Evolutionary conservation across 2,329 filamentous ascomycete genomes (phyloP).

Genomic region (Diaporthe ampelina): DNA sequence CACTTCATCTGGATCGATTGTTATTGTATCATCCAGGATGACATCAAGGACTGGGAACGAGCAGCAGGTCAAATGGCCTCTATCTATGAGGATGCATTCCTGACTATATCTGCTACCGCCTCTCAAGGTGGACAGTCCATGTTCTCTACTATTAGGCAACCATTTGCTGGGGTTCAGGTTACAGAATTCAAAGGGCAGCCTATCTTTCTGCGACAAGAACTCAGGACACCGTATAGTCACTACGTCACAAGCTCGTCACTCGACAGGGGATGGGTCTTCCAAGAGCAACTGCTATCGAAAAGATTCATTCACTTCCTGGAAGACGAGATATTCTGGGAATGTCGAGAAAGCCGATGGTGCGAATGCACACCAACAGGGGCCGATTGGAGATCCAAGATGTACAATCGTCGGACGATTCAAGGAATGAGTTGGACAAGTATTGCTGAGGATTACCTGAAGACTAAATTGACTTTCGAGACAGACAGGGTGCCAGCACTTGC

Average conservation of each 20-base stretch:
- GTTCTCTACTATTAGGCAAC: background rate
- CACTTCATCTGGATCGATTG: background rate
- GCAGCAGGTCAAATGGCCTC: background rate
- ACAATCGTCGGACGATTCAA: too few relatives aligned
- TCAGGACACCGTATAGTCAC: background rate
- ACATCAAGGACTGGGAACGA: background rate
- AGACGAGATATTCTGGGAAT: conserved; percentile 29
- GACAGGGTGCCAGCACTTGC: conserved; percentile 12
- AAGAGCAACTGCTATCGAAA: conserved; percentile 7
- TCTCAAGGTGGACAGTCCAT: background rate
- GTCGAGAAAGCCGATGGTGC: conserved; percentile 19
- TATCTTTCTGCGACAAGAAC: background rate
- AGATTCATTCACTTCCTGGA: conserved; percentile 3
- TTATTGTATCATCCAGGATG: conserved; percentile 18
- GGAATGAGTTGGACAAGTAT: too few relatives aligned
- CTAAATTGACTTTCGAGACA: background rate
- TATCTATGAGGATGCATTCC: conserved; percentile 19
- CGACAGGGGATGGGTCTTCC: conserved; percentile 8
- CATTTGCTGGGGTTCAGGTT: background rate
- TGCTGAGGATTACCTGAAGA: background rate
- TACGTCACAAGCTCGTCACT: background rate
- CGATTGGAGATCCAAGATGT: too few relatives aligned
- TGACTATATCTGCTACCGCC: conserved; percentile 6
- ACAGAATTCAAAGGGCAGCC: background rate
- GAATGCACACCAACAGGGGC: background rate